Evolutionary conservation across 2,329 filamentous ascomycete genomes (phyloP).

Genomic region (Microsporum ferrugineum): DNA sequence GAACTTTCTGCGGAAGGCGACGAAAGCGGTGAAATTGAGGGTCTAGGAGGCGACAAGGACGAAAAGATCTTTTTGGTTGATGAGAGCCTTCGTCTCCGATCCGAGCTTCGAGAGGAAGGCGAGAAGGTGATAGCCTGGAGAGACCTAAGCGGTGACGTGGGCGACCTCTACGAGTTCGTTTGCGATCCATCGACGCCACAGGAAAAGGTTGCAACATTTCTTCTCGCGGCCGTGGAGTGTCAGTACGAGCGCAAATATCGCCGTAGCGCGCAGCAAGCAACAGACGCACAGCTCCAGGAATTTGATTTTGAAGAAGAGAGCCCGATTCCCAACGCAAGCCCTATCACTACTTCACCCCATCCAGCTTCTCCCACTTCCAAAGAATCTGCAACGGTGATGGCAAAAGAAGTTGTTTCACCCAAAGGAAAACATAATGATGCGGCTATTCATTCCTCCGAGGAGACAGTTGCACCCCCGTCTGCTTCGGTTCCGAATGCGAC

Average conservation of each 20-base stretch:
- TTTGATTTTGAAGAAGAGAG: slow-evolving; percentile 64
- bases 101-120: slow-evolving; percentile 65
- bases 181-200: slow-evolving; percentile 64
- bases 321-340: slow-evolving; percentile 50
- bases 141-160: slow-evolving; percentile 83
- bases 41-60: slow-evolving; percentile 68
- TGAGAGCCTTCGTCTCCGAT: slow-evolving; percentile 75
- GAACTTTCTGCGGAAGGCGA: slow-evolving; percentile 85
- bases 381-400: slow-evolving; percentile 35
- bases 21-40: slow-evolving; percentile 65
- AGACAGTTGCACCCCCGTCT: slow-evolving; percentile 51
- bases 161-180: slow-evolving; percentile 96
- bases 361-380: slow-evolving; percentile 27
- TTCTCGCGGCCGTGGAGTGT: slow-evolving; percentile 74
- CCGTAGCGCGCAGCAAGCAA: slow-evolving; percentile 65
- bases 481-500: slow-evolving; percentile 53
- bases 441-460: slow-evolving; percentile 32
- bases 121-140: slow-evolving; percentile 89
- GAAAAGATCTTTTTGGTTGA: slow-evolving; percentile 97
- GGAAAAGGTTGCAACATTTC: slow-evolving; percentile 66
- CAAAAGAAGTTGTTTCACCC: slow-evolving; percentile 33
- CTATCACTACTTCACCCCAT: slow-evolving; percentile 37
- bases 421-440: slow-evolving; percentile 29
- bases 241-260: slow-evolving; percentile 96
- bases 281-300: slow-evolving; percentile 65